Evolutionary conservation across 345 rosid species (phyloP).

Genomic region (Pistacia vera): DNA sequence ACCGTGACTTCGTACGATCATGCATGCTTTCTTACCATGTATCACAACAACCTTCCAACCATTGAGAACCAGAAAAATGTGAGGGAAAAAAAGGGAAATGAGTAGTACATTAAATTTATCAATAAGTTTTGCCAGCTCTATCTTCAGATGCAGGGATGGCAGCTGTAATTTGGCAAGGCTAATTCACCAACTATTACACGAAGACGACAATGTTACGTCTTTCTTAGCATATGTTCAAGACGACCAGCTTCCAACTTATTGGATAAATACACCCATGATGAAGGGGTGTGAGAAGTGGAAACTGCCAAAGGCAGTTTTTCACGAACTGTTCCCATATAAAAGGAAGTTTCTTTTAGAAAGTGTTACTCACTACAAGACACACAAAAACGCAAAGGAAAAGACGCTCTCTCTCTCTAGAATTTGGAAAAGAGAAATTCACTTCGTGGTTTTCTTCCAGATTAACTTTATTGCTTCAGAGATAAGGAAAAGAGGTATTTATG

Average conservation of each 20-base stretch:
- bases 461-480: too few species aligned
- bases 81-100: too few species aligned
- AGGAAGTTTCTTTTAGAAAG: too few species aligned
- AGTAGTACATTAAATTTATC: not conserved
- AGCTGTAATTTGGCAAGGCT: not conserved
- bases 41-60: constrained; percentile 96
- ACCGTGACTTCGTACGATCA: constrained; percentile 72
- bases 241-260: constrained; percentile 94
- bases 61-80: constrained; percentile 33
- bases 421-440: too few species aligned
- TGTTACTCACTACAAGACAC: too few species aligned
- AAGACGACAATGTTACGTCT: constrained; percentile 41
- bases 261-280: constrained; percentile 49
- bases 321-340: too few species aligned
- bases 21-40: constrained; percentile 77
- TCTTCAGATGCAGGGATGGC: not conserved
- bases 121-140: not conserved
- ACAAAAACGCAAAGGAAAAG: too few species aligned
- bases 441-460: too few species aligned
- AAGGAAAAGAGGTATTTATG: too few species aligned
- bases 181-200: not conserved
- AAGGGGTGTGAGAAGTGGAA: too few species aligned
- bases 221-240: constrained; percentile 72
- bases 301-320: too few species aligned
- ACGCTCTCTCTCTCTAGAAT: too few species aligned